Evolutionary conservation across 2,329 filamentous ascomycete genomes (phyloP).

Genomic region (Phialophora macrospora): DNA sequence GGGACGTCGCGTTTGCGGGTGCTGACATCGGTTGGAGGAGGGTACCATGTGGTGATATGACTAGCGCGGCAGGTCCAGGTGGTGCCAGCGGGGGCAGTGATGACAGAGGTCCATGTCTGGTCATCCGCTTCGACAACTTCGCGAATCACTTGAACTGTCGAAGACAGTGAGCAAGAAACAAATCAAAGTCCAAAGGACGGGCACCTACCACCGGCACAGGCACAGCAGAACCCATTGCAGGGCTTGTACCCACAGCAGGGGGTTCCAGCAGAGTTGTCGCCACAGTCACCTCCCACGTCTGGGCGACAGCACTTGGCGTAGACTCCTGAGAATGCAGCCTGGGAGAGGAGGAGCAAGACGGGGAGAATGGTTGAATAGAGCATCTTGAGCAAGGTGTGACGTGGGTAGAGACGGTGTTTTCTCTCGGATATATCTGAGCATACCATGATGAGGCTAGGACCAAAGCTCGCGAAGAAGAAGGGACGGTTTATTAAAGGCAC

Average conservation of each 20-base stretch:
- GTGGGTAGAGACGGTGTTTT: background rate
- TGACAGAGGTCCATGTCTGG: slow-evolving; percentile 16
- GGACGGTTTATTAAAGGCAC: background rate
- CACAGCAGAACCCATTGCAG: slow-evolving; percentile 21
- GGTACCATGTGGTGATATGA: slow-evolving; percentile 13
- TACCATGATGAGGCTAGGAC: background rate
- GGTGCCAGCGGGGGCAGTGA: slow-evolving; percentile 12
- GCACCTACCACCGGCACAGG: slow-evolving; percentile 9
- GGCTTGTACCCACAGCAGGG: slow-evolving; percentile 20
- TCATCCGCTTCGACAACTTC: slow-evolving; percentile 1
- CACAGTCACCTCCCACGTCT: slow-evolving; percentile 10
- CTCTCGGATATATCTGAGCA: background rate
- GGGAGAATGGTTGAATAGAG: background rate
- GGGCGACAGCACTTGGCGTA: slow-evolving; percentile 12
- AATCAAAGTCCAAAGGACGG: background rate
- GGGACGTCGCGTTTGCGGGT: slow-evolving; percentile 11
- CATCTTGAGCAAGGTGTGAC: background rate
- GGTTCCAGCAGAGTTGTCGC: slow-evolving; percentile 10
- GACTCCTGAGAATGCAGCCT: background rate
- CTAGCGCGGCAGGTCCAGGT: slow-evolving; percentile 22
- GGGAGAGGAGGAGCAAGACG: background rate
- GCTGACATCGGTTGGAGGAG: background rate
- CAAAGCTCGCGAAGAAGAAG: background rate
- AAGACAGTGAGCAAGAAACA: background rate
- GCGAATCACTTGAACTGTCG: slow-evolving; percentile 12